These are phyloP conservation scores for Rhododendron williamsianum DNA, from an alignment of 148 eudicot genomes.

Conservation along the genomic window DNA sequence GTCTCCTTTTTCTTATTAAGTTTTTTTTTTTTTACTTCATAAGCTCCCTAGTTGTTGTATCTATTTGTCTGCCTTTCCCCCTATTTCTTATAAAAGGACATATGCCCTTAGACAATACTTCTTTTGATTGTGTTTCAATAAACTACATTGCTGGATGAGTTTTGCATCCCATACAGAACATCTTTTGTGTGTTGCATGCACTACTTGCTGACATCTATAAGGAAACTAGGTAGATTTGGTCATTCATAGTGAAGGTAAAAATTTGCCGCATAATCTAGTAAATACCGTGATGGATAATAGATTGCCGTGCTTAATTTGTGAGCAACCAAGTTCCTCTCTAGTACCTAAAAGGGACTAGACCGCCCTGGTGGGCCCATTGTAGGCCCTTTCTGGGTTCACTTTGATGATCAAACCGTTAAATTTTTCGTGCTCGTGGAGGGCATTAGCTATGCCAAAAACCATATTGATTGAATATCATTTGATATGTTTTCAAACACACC, in stretches of 20 bases:
- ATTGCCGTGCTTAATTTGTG: background rate
- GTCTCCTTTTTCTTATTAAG: background rate
- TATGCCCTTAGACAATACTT: background rate
- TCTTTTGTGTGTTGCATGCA: background rate
- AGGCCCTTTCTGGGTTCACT: background rate
- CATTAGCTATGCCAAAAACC: too few species aligned
- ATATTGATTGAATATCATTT: too few species aligned
- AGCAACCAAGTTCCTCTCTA: background rate
- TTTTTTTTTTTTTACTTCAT: background rate
- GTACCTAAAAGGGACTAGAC: background rate
- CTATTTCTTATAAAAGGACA: background rate
- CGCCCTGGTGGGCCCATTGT: background rate
- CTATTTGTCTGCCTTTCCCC: background rate
- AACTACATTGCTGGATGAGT: background rate
- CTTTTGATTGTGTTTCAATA: background rate
- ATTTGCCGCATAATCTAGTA: background rate
- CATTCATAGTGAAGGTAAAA: background rate
- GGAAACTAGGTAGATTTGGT: background rate
- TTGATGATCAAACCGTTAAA: too few species aligned
- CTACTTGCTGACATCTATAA: background rate
- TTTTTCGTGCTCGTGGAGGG: too few species aligned
- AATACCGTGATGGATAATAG: background rate
- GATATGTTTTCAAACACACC: too few species aligned
- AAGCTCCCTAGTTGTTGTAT: background rate
- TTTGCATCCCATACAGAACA: background rate